phyloP scores from a whole-genome alignment of 345 rosid genomes.

The Corchorus capsularis region DNA sequence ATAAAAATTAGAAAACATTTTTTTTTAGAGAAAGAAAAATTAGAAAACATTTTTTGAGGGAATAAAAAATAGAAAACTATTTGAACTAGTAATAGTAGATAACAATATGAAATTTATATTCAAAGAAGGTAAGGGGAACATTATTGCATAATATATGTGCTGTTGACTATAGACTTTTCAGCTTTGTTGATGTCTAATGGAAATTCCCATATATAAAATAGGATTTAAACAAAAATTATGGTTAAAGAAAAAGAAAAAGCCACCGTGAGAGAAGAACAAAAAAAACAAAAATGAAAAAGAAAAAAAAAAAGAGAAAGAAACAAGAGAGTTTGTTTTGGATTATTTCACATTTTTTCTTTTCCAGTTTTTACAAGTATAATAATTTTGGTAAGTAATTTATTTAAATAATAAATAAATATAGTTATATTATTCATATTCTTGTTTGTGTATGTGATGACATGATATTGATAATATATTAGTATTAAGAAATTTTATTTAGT shows the following conservation, averaged over 20 bases:
- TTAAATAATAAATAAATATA: no score
- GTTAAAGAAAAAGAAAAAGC: constrained; percentile 6
- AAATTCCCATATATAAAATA: constrained; percentile 3
- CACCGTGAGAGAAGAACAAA: not conserved
- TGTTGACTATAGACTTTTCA: constrained; percentile 58
- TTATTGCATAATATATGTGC: constrained; percentile 29
- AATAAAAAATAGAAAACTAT: not conserved
- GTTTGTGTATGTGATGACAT: constrained; percentile 29
- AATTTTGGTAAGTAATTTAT: not conserved
- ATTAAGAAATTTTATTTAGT: constrained; percentile 7
- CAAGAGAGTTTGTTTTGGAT: constrained; percentile 22
- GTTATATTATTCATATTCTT: not conserved
- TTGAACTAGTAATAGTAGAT: not conserved
- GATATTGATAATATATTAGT: constrained; percentile 23
- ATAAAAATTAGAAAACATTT: no score
- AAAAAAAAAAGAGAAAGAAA: constrained; percentile 18
- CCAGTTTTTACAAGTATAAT: not conserved
- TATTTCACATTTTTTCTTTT: not conserved
- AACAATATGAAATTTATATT: not conserved
- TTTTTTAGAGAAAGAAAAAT: no score
- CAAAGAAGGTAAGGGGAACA: constrained; percentile 30
- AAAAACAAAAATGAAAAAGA: not conserved
- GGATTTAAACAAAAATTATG: not conserved
- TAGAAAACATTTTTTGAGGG: no score
- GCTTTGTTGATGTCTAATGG: constrained; percentile 5